phyloP scores from a whole-genome alignment of 805 yeast genomes.

The Nakazawaea holstii region DNA sequence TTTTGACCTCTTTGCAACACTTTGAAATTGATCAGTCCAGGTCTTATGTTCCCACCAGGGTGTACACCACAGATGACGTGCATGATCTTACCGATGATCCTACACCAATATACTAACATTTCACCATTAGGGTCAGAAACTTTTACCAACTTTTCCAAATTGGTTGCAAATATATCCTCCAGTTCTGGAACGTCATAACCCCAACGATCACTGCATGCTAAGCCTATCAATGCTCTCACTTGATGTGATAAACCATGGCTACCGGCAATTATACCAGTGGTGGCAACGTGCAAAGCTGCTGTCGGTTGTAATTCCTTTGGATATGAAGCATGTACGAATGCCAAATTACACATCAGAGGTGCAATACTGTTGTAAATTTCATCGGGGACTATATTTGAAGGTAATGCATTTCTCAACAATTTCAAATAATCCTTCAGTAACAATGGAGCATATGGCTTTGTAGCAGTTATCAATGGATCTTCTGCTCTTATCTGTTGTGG shows the following conservation, averaged over 20 bases:
- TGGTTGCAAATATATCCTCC: conserved; percentile 40
- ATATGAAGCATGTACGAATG: conserved; percentile 72
- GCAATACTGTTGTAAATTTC: conserved; percentile 56
- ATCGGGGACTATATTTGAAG: conserved; percentile 42
- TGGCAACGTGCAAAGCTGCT: conserved; percentile 67
- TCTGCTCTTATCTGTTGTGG: conserved; percentile 53
- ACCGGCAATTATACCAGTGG: conserved; percentile 71
- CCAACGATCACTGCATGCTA: conserved; percentile 76
- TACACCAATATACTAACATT: conserved; percentile 64
- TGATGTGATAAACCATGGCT: conserved; percentile 72
- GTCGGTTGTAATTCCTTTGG: conserved; percentile 74
- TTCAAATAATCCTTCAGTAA: conserved; percentile 52
- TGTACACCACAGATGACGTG: conserved; percentile 75
- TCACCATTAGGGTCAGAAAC: conserved; percentile 34
- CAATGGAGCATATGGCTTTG: conserved; percentile 67
- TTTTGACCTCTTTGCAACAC: conserved; percentile 23
- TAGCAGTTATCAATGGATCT: conserved; percentile 66
- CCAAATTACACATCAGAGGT: conserved; percentile 68
- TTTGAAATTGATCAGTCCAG: conserved; percentile 46
- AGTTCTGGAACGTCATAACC: conserved; percentile 68
- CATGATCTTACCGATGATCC: conserved; percentile 68
- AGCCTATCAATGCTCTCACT: conserved; percentile 64
- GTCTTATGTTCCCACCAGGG: conserved; percentile 75
- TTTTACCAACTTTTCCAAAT: conserved; percentile 43
- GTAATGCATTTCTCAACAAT: conserved; percentile 52